Conservation (phyloP, 2,329 filamentous ascomycete species). For the Zasmidium citrigriseum region DNA sequence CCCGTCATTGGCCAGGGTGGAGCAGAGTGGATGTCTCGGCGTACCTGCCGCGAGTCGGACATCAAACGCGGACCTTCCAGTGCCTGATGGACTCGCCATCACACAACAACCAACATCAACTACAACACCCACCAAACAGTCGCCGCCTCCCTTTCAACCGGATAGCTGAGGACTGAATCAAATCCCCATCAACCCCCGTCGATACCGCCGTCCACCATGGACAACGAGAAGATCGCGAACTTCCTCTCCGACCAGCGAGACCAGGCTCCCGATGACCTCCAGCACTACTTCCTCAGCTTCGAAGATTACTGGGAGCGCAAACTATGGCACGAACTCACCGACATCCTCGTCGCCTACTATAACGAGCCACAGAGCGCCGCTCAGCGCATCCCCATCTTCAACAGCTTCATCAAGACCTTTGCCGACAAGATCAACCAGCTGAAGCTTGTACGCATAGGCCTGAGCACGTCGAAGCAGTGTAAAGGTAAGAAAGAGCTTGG, state of each 20-base stretch:
- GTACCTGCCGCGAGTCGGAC: too few species aligned
- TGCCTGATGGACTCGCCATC: neutral
- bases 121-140: too few species aligned
- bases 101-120: neutral
- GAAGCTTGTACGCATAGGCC: conserved; percentile 87
- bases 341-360: conserved; percentile 86
- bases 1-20: neutral
- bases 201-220: conserved; percentile 57
- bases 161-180: too few species aligned
- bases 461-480: conserved; percentile 85
- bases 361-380: conserved; percentile 74
- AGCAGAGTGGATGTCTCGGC: neutral
- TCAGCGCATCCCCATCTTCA: conserved; percentile 88
- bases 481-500: conserved; percentile 56
- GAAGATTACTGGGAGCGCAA: conserved; percentile 98
- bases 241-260: conserved; percentile 91
- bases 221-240: conserved; percentile 82
- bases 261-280: conserved; percentile 80
- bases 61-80: neutral
- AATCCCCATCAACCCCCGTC: too few species aligned
- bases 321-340: conserved; percentile 97
- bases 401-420: conserved; percentile 92
- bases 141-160: too few species aligned
- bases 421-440: conserved; percentile 99
- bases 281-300: conserved; percentile 84